Evolutionary conservation across 2,329 filamentous ascomycete genomes (phyloP).

Genomic region (Sordariomycetes sp.): DNA sequence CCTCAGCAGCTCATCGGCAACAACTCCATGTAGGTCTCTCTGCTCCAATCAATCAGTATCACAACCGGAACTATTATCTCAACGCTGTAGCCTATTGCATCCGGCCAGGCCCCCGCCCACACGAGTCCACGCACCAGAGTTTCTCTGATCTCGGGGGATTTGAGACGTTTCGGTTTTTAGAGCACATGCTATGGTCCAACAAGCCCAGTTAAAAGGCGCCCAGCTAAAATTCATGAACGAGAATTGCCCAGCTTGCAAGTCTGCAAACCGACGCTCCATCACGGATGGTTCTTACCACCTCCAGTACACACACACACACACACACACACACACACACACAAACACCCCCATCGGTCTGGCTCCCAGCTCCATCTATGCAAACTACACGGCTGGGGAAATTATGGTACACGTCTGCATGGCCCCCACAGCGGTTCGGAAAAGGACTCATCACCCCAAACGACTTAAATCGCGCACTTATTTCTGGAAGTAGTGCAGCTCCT

Average conservation of each 20-base stretch:
- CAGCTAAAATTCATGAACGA: background rate
- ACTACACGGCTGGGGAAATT: background rate
- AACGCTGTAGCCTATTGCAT: background rate
- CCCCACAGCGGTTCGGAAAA: background rate
- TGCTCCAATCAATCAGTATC: background rate
- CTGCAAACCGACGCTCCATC: background rate
- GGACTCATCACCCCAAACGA: background rate
- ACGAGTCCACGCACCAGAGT: too few species aligned
- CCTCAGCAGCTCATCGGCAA: too few species aligned
- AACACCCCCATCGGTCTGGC: background rate
- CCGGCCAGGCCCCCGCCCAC: background rate
- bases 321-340: background rate
- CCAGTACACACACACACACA: background rate
- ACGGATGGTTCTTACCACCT: background rate
- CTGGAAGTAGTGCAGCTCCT: slow-evolving; percentile 92
- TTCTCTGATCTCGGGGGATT: too few species aligned
- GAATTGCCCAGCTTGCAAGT: background rate
- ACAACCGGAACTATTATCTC: background rate
- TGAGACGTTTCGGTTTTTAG: too few species aligned
- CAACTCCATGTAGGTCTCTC: too few species aligned
- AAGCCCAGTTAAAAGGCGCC: background rate
- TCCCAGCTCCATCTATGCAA: background rate
- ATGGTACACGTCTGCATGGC: background rate
- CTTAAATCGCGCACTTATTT: background rate
- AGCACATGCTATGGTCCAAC: background rate